Evolutionary conservation across 2,329 filamentous ascomycete genomes (phyloP), one percentile per base, ranked within the genome.

Genomic region (Fusarium sp.): DNA sequence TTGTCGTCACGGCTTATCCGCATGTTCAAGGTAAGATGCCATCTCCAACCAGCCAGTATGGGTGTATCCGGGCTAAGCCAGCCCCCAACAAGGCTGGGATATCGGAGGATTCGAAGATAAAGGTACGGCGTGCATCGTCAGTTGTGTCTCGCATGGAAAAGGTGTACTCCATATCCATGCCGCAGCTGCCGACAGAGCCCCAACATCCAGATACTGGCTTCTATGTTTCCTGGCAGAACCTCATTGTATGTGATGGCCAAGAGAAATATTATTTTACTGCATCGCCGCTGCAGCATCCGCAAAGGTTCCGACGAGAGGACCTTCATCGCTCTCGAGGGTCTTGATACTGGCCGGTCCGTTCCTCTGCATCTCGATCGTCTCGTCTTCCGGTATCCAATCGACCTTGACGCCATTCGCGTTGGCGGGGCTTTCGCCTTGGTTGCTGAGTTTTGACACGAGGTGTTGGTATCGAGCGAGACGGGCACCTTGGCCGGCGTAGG

Each of bases 381-480:
- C 87, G 59, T 89, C 88, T 62, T 89, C 87, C 48, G 84, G 84
- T 64, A 88, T 80, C 88, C 88, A 90, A 76, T 92, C 90, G 78
- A 89, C 85, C 77, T 87, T 85, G 64, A 87, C 83, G 56, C 85
- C 86, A 41, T 83, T 79, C 22, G 50, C 10, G n/a, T 54, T 54
- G 11, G 83, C 76, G 29, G 78, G 68, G 24, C 81, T 82, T 33
- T 86, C 78, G 18, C 80, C 80, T 64, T 90, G 86, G 18, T 84
- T 81, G 37, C 86, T 87, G 11, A 92, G 85, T 75, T 90, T 91
- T 20, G 90, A 88, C 18, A 92, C 85, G 57, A 92, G 86, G 74
- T 88, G 88, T 75, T 91, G 89, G 79, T 92, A 92, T 64, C 88
- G 88, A 59, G 88, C 84, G 27, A 89, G 81, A 67, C 88, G 87